Conservation (phyloP, 2,329 filamentous ascomycete species). For the Cordyceps farinosa region DNA sequence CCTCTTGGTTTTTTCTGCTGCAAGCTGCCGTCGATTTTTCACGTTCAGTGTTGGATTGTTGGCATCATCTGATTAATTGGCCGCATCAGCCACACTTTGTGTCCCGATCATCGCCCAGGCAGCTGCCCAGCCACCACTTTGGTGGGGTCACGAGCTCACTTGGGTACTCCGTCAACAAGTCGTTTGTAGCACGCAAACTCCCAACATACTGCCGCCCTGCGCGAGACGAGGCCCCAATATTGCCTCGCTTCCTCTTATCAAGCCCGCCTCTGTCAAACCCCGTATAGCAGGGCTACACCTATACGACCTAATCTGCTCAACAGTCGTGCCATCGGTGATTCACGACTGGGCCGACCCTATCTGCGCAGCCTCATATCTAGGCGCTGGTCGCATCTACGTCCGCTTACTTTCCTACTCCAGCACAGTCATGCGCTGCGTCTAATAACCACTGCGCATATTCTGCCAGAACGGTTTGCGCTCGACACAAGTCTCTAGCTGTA, state of each 20-base stretch:
- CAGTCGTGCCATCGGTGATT: background rate
- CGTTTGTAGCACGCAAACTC: background rate
- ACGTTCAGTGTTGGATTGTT: background rate
- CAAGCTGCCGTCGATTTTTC: background rate
- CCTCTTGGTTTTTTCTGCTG: background rate
- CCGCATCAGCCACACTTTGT: conserved; percentile 1
- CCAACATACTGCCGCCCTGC: background rate
- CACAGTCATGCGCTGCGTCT: background rate
- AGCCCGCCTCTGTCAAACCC: background rate
- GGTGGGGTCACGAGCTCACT: conserved; percentile 12
- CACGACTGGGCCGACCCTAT: background rate
- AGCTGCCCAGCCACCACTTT: conserved; percentile 9
- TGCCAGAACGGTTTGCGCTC: background rate
- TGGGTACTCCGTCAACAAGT: conserved; percentile 3
- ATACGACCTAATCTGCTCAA: background rate
- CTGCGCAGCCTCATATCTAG: background rate
- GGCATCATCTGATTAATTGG: background rate
- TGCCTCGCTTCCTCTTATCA: background rate
- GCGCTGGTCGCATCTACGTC: background rate
- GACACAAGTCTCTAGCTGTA: background rate
- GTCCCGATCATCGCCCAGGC: background rate
- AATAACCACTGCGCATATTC: background rate
- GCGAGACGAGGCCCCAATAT: background rate
- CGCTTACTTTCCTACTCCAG: background rate
- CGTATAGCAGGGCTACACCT: background rate